Base-by-base conservation (phyloP, 2,329 filamentous ascomycete species). In the Microdochium bolleyi region DNA sequence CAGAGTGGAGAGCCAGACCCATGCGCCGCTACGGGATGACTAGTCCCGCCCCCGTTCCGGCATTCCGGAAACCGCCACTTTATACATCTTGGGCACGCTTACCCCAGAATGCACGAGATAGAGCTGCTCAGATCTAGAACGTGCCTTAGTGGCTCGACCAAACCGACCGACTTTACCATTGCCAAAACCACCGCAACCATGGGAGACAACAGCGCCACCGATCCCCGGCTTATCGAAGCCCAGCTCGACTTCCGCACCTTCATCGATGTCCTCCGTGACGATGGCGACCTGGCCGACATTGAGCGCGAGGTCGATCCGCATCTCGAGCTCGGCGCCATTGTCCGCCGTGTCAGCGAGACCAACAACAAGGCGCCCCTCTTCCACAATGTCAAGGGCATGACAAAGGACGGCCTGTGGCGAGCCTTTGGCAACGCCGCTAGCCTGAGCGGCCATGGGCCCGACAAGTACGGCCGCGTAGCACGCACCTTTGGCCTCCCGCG, bases 361-460 rank as follows among this genome's bases (percentile, higher is more conserved):
- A 58, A 75, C 46, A 70, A 68, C 52, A 75, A 74, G 50, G 76
- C 76, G 1, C 75, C 76, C 0, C 67, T 80, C 0, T 77, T 79
- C 67, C 75, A 78, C 61, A 79, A 78, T 24, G 53, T 79, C 51
- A 75, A 71, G 51, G 76, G 76, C 1, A 62, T 63, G 3, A 58
- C 71, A 24, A 58, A 71, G 30, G 58, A 75, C 38, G 76, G 76
- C 9, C 62, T 79, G 0, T 79, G 65, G 55, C 65, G 74, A 10
- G 77, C 78, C 22, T 66, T 79, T 3, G 76, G 74, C 22, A 70
- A 70, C 0, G 68, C 75, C 0, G 70, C 61, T 3, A 68, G 66
- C 1, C 63, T 78, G 0, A 60, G 73, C 1, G 63, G 57, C 2
- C 58, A 63, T 8, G 32, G 58, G 1, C 56, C 58, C 2, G 60